Conservation (phyloP, 1,139 yeast genomes). For the Blastobotrys capitulatus region DNA sequence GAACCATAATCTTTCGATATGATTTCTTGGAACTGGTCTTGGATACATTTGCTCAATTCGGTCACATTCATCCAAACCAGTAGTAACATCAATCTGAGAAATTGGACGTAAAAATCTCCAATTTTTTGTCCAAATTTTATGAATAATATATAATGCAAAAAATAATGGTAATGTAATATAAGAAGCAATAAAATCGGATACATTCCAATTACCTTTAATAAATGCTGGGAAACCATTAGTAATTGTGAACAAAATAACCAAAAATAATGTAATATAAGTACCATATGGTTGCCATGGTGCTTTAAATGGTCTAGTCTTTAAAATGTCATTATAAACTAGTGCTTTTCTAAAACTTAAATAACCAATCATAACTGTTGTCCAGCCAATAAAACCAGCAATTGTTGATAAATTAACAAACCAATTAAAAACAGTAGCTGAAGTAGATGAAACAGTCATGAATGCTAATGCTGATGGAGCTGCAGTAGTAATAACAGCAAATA, state of each 20-base stretch:
- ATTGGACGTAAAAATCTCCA: slow-evolving; percentile 42
- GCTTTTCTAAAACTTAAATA: slow-evolving; percentile 49
- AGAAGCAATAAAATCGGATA: slow-evolving; percentile 46
- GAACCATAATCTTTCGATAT: slow-evolving; percentile 39
- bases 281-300: slow-evolving; percentile 45
- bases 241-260: slow-evolving; percentile 45
- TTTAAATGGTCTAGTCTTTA: slow-evolving; percentile 37
- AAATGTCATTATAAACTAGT: slow-evolving; percentile 30
- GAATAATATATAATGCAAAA: slow-evolving; percentile 44
- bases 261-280: slow-evolving; percentile 41
- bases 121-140: slow-evolving; percentile 44
- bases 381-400: slow-evolving; percentile 48
- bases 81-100: slow-evolving; percentile 42
- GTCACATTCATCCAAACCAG: slow-evolving; percentile 49
- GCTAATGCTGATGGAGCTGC: slow-evolving; percentile 45
- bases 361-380: slow-evolving; percentile 46
- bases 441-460: slow-evolving; percentile 30
- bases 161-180: slow-evolving; percentile 48
- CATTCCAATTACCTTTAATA: slow-evolving; percentile 48
- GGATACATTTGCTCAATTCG: slow-evolving; percentile 37
- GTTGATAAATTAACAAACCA: slow-evolving; percentile 53
- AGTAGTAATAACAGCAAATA: slow-evolving; percentile 59
- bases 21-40: slow-evolving; percentile 35
- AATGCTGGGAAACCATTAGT: slow-evolving; percentile 69
- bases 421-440: slow-evolving; percentile 43